phyloP scores from a whole-genome alignment of 2,329 filamentous ascomycete genomes.

The Colletotrichum sidae region DNA sequence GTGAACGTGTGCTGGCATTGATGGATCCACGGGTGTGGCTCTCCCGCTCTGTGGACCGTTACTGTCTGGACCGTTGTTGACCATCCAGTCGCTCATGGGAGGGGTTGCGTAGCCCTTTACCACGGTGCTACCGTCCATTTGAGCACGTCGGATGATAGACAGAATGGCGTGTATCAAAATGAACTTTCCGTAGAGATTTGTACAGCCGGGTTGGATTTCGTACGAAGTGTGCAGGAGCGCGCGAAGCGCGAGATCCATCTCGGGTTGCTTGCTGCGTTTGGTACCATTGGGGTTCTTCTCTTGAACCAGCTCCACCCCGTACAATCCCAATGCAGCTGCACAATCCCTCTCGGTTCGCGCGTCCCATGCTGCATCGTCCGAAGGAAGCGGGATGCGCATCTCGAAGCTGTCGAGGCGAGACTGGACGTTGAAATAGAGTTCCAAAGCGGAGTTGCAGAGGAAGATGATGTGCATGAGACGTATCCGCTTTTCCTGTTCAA shows the following conservation, averaged over 20 bases:
- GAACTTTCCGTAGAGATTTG: constrained; percentile 80
- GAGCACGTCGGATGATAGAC: constrained; percentile 65
- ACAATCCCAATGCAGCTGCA: constrained; percentile 72
- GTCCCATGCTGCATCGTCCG: constrained; percentile 81
- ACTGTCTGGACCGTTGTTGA: constrained; percentile 53
- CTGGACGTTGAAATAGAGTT: constrained; percentile 77
- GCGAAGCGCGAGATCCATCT: constrained; percentile 70
- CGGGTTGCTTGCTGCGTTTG: constrained; percentile 72
- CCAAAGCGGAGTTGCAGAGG: constrained; percentile 72
- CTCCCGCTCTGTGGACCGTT: constrained; percentile 53
- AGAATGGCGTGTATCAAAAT: constrained; percentile 78
- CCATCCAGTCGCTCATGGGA: constrained; percentile 69
- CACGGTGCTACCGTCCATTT: constrained; percentile 53
- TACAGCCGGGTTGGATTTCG: constrained; percentile 72
- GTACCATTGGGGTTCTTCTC: constrained; percentile 71
- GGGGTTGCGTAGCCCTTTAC: constrained; percentile 63
- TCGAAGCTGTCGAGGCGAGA: constrained; percentile 74
- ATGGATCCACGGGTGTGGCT: constrained; percentile 58
- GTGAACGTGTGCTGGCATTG: constrained; percentile 58
- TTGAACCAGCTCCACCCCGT: constrained; percentile 66
- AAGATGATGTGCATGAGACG: constrained; percentile 75
- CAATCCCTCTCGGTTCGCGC: constrained; percentile 70
- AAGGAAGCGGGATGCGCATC: constrained; percentile 74
- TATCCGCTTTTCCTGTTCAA: constrained; percentile 77
- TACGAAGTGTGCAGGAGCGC: constrained; percentile 69